Evolutionary conservation across 257 asterid genomes (phyloP), one percentile per base, ranked within the genome.

Genomic region (Primulina tabacum): DNA sequence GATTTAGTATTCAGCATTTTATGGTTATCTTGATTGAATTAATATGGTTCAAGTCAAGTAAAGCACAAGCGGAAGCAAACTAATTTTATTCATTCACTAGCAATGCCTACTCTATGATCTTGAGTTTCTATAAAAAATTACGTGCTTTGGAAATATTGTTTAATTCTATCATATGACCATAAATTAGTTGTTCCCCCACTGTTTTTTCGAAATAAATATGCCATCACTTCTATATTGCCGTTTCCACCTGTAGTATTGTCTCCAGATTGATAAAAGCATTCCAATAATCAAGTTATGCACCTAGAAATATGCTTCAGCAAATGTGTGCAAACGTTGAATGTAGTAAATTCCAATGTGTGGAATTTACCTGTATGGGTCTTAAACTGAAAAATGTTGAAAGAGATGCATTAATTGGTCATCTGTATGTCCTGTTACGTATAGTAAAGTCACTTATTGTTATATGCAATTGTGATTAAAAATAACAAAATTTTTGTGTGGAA

Each of bases 381-480:
- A 73, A 47, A 65, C 43, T 72, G 53, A 38, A 60, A 57, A 64
- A 26, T 34, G 35, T 50, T 70, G 69, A 65, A 32, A 65, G 30
- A 10, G 38, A 65, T 34, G 3, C 8, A 50, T 57, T 32, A 21
- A 16, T 29, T 32, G 57, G 37, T 55, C 56, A 68, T 68, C 34
- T 16, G 37, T 57, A 12, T 80, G 67, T 61, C 65, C 63, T 69
- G 34, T 73, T 62, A 32, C 64, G 12, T 64, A 40, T 33, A 21
- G 55, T 55, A 29, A 60, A 63, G 55, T 68, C 63, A 61, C 33
- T 43, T 43, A 18, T 65, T 56, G 14, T 76, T 71, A 37, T 55
- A 52, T 37, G 32, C 18, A 43, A 24, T 24, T 24, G 26, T 24
- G 26, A 24, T 55, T 50, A 59, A 33, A 16, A 64, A 47, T 17